Evolutionary conservation across 345 rosid species (phyloP).

Genomic region (Linum tenue): DNA sequence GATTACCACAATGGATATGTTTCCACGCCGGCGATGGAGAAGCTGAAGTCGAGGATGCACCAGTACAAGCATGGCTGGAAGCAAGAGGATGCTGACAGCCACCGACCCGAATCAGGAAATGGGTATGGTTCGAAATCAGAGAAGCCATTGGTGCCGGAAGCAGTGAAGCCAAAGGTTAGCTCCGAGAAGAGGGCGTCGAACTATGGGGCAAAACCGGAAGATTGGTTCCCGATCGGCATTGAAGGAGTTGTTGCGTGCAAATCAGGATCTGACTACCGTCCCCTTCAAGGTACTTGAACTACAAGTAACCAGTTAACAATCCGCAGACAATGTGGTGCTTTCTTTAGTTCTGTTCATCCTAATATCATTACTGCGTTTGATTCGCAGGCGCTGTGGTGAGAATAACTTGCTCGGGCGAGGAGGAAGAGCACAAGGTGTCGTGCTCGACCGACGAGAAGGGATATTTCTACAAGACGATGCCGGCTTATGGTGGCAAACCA

Average conservation of each 20-base stretch:
- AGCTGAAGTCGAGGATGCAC: not conserved
- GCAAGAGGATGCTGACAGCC: not conserved
- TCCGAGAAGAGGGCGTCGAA: not conserved
- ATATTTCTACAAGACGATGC: not conserved
- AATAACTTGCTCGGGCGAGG: not conserved
- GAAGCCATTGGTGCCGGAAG: not conserved
- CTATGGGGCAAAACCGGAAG: not conserved
- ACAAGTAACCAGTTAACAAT: too few species aligned
- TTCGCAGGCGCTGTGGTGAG: not conserved
- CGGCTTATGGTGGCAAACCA: not conserved
- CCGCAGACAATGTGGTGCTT: too few species aligned
- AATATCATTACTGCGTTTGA: too few species aligned
- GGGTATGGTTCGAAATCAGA: not conserved
- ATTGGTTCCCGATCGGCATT: not conserved
- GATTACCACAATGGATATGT: not conserved
- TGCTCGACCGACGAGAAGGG: not conserved
- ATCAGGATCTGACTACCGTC: not conserved
- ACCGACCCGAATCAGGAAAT: not conserved
- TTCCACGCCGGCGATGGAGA: not conserved
- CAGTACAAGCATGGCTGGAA: not conserved
- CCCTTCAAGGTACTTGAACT: not conserved
- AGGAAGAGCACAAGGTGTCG: not conserved
- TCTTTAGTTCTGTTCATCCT: too few species aligned
- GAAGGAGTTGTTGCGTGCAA: not conserved
- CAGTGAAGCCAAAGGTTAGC: not conserved